Percentiles rank a stretch among this genome's conserved stretches.
These are phyloP conservation scores for Fusarium napiforme DNA, from an alignment of 2,329 filamentous ascomycete genomes.

Conservation along the genomic window DNA sequence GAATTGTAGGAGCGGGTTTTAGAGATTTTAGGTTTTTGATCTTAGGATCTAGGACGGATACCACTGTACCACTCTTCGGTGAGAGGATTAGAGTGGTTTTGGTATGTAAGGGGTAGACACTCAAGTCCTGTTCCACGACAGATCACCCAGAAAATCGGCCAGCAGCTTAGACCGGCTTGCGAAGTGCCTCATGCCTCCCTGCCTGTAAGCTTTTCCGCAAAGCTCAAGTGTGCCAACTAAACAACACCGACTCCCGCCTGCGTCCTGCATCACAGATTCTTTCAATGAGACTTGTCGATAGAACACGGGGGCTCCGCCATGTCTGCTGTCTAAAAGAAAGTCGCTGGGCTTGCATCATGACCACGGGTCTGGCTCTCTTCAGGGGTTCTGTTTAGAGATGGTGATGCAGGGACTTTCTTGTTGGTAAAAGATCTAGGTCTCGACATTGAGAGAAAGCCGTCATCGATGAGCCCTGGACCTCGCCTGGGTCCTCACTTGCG, in stretches of 20 bases:
- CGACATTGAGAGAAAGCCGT: too few relatives aligned
- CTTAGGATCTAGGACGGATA: not conserved
- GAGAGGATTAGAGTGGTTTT: not conserved
- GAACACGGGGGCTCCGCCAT: too few relatives aligned
- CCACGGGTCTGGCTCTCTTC: too few relatives aligned
- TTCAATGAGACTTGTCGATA: too few relatives aligned
- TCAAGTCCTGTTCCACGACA: not conserved
- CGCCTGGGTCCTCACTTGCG: too few relatives aligned
- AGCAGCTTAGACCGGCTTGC: not conserved
- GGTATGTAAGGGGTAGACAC: not conserved
- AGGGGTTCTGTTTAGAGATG: too few relatives aligned
- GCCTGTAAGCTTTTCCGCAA: not conserved
- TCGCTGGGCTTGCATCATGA: too few relatives aligned
- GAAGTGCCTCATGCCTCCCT: not conserved
- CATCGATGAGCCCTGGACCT: too few relatives aligned
- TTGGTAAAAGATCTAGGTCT: too few relatives aligned
- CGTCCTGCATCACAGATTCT: not conserved
- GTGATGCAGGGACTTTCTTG: too few relatives aligned
- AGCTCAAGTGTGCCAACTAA: not conserved
- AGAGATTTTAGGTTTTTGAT: not conserved
- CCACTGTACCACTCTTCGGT: slow-evolving; percentile 6
- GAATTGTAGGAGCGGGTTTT: not conserved
- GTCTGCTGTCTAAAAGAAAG: too few relatives aligned
- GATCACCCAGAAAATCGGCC: not conserved
- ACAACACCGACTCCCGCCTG: not conserved